These are phyloP conservation scores for Rhizophagus sp. DNA, from an alignment of 192 early-diverging fungal species.

Conservation along the genomic window DNA sequence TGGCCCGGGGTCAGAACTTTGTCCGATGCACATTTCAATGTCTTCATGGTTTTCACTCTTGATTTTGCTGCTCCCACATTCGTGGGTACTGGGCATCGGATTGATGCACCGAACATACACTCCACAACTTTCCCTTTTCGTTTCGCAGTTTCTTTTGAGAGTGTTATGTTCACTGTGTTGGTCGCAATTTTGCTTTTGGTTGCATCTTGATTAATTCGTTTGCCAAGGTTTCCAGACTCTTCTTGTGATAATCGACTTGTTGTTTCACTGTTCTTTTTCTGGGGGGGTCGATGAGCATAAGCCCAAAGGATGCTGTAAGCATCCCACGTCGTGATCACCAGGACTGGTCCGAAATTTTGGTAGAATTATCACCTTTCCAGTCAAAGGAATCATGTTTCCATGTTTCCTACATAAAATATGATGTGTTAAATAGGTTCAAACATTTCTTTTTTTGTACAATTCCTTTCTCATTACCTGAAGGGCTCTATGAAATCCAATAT, in stretches of 20 bases:
- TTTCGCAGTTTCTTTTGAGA: not conserved
- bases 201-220: not conserved
- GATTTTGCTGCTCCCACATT: not conserved
- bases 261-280: not conserved
- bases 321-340: not conserved
- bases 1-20: not conserved
- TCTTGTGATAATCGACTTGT: not conserved
- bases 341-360: not conserved
- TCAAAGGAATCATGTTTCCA: not conserved
- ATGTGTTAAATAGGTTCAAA: not conserved
- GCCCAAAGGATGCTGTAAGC: not conserved
- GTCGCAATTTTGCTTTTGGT: not conserved
- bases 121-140: conserved; percentile 8
- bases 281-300: not conserved
- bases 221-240: not conserved
- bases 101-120: conserved; percentile 12
- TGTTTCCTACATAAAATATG: not conserved
- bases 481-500: not conserved
- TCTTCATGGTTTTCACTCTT: conserved; percentile 13
- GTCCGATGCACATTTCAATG: not conserved
- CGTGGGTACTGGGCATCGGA: conserved; percentile 3
- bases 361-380: not conserved
- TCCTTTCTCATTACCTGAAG: not conserved
- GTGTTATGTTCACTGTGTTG: conserved; percentile 1
- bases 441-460: not conserved